These are phyloP conservation scores for Baorangia bicolor DNA, from an alignment of 768 basidiomycete species.

Conservation along the genomic window DNA sequence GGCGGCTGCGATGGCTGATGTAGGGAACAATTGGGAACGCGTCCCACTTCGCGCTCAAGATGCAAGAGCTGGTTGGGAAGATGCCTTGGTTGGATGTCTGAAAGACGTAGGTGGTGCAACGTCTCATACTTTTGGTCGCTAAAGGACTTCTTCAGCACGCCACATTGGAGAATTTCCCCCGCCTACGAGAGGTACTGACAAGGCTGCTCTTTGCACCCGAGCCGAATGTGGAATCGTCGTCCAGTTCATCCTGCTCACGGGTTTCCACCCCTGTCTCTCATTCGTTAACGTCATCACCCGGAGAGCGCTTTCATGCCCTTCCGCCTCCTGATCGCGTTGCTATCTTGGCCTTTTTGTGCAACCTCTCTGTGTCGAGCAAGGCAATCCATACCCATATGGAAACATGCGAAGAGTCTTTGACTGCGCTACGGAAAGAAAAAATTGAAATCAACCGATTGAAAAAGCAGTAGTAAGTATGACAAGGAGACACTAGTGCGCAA, in stretches of 20 bases:
- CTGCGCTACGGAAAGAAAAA: conserved; percentile 91
- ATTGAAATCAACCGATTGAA: conserved; percentile 91
- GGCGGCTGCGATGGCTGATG: conserved; percentile 67
- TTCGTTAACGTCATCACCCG: conserved; percentile 49
- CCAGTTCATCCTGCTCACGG: conserved; percentile 48
- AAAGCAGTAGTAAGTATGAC: conserved; percentile 74
- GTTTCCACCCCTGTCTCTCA: conserved; percentile 46
- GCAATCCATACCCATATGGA: conserved; percentile 88
- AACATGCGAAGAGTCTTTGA: conserved; percentile 82
- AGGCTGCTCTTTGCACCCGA: conserved; percentile 72
- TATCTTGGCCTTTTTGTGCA: conserved; percentile 85
- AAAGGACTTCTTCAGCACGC: conserved; percentile 56
- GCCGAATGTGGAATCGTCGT: conserved; percentile 37
- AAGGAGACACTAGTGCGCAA: conserved; percentile 6
- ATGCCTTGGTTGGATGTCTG: conserved; percentile 82
- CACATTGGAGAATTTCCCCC: conserved; percentile 67
- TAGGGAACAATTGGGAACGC: conserved; percentile 86
- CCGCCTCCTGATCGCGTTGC: conserved; percentile 78
- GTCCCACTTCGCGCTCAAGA: conserved; percentile 71
- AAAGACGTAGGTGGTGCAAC: conserved; percentile 71
- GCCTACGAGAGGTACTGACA: conserved; percentile 67
- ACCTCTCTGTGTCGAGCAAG: conserved; percentile 88
- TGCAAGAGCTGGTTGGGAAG: conserved; percentile 87
- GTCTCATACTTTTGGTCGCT: not conserved
- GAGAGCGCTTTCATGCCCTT: conserved; percentile 70